Evolutionary conservation across 805 yeast genomes (phyloP), one percentile per base, ranked within the genome.

Genomic region (Candida coquimbonensis): DNA sequence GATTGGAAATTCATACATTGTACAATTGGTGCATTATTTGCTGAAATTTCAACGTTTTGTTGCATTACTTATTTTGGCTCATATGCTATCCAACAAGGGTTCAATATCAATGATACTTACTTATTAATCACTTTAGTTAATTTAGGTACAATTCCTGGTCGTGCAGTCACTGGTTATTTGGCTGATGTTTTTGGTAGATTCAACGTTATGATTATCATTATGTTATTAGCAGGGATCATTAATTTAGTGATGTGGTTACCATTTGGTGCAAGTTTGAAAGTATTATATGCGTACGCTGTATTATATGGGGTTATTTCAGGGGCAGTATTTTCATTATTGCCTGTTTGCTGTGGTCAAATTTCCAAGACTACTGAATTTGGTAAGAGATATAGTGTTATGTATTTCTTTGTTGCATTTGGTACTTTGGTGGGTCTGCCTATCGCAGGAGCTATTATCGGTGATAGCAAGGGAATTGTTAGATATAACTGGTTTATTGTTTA

Each of bases 301-400:
- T 46, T 73, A 5, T 77, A 72, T 55, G 84, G 84, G 2, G 66
- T 78, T 39, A 68, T 71, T 50, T 71, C 80, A 11, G 77, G 81
- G 9, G 70, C 81, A 4, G 73, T 77, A 3, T 67, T 78, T 48
- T 72, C 81, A 3, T 59, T 78, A 41, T 68, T 77, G 27, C 83
- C 84, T 4, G 80, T 77, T 4, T 75, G 82, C 50, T 68, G 79
- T 49, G 81, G 80, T 0, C 79, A 78, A 46, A 77, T 80, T 36
- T 74, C 80, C 16, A 72, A 72, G 37, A 70, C 74, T 4, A 73
- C 73, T 38, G 71, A 66, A 46, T 76, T 74, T 60, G 82, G 82
- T 32, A 70, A 69, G 54, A 69, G 78, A 29, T 77, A 76, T 53
- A 75, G 80, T 3, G 73, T 80, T 5, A 73, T 79, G 63, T 81